Conservation (phyloP, 176 grass and related monocot species). For the Canna indica region DNA sequence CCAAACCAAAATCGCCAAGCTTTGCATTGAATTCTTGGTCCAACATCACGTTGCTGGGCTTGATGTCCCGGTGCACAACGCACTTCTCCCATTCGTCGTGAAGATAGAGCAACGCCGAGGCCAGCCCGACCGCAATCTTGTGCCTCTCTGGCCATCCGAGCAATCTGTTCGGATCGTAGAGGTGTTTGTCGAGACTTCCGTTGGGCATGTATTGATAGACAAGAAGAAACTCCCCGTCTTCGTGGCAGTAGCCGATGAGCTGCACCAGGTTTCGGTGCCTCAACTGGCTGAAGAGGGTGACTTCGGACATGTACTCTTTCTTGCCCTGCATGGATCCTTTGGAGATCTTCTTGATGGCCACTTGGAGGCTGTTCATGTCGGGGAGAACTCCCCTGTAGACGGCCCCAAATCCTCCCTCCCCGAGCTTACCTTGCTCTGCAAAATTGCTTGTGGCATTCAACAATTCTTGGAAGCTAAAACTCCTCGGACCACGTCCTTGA, state of each 20-base stretch:
- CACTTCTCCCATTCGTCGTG: slow-evolving; percentile 10
- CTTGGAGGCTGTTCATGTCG: background rate
- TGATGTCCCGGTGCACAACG: slow-evolving; percentile 8
- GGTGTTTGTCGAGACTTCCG: background rate
- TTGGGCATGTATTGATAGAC: background rate
- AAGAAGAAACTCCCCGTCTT: background rate
- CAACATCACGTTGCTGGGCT: slow-evolving; percentile 15
- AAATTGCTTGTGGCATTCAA: background rate
- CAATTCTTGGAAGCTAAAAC: background rate
- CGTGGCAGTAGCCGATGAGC: slow-evolving; percentile 8
- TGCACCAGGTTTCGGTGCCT: slow-evolving; percentile 8
- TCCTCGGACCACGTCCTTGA: background rate
- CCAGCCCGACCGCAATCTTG: background rate
- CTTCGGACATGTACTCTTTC: slow-evolving; percentile 7
- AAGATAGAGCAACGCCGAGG: slow-evolving; percentile 7
- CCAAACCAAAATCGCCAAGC: slow-evolving; percentile 3
- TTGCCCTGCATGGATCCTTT: background rate
- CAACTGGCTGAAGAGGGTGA: background rate
- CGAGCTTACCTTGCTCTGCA: background rate
- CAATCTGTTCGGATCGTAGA: background rate
- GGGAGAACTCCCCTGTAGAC: background rate
- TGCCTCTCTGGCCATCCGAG: background rate
- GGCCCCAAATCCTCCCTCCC: background rate
- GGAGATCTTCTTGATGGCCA: slow-evolving; percentile 2
- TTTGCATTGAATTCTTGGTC: background rate